Evolutionary conservation across 805 yeast species (phyloP), one percentile per base, ranked within the genome.

Genomic region (Kodamaea lidongshanica): DNA sequence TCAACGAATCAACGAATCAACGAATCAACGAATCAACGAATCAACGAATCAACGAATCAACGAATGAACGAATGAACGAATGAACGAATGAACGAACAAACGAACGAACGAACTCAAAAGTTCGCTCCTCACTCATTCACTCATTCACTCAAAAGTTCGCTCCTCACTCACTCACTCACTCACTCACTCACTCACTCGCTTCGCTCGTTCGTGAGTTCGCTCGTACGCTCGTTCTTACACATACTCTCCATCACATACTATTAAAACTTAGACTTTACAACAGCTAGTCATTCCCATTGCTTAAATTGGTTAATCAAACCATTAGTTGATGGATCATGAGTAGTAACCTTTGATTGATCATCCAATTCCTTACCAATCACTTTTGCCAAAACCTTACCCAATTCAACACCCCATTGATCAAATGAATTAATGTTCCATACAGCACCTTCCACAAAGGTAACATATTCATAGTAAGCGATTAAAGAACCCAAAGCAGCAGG

Each of bases 331-430:
- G 79, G 79, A 58, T 92, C 98, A 62, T 92, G 98, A 38, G 76
- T 54, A 19, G 65, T 56, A 33, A 82, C 77, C 35, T 46, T 44
- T 26, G 58, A 54, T 17, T 65, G 50, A 54, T 71, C 74, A 48
- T 82, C 83, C 55, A 92, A 77, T 67, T 92, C 96, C 50, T 74
- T 74, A 50, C 94, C 89, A 53, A 92, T 89, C 37, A 74, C 92
- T 79, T 92, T 92, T 56, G 98, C 98, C 56, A 92, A 77, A 32
- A 82, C 94, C 70, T 92, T 92, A 61, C 98, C 98, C 50, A 92
- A 82, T 70, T 92, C 98, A 52, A 92, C 98, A 65, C 98, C 98
- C 95, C 97, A 92, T 72, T 92, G 98, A 71, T 92, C 98, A 58
- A 86, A 92, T 12, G 97, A 89, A 79, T 92, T 92, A 71, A 92